A percentile compares a stretch with the other conserved stretches of the same genome.
Evolutionary conservation across 208 protist species (phyloP).

Genomic region (Tritrichomonas musculus): DNA sequence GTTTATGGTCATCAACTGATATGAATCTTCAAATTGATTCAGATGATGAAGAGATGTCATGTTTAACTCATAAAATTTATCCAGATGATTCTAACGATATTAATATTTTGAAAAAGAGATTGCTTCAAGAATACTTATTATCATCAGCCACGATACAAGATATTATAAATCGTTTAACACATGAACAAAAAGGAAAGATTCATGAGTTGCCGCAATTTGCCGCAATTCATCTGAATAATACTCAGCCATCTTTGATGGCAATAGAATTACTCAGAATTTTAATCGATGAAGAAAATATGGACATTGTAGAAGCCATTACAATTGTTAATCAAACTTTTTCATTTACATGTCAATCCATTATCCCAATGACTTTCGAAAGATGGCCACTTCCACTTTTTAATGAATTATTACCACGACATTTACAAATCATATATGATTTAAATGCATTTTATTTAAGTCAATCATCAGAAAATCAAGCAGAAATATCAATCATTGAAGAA

Average conservation of each 20-base stretch:
- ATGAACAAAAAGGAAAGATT: background rate
- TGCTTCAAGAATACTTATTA: conserved; percentile 63
- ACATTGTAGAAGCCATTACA: conserved; percentile 62
- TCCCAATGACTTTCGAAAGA: conserved; percentile 70
- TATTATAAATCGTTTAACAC: background rate
- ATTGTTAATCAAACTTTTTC: conserved; percentile 53
- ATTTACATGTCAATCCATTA: conserved; percentile 75
- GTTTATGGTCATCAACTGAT: background rate
- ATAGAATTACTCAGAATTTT: conserved; percentile 66
- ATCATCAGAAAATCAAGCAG: background rate
- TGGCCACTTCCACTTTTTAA: conserved; percentile 63
- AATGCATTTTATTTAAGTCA: conserved; percentile 59
- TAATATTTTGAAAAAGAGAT: conserved; percentile 54
- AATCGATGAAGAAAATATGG: conserved; percentile 57
- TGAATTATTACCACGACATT: conserved; percentile 64
- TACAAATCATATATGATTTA: conserved; percentile 71
- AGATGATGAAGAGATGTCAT: background rate
- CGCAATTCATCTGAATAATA: conserved; percentile 74
- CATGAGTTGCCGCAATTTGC: background rate
- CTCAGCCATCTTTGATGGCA: conserved; percentile 68
- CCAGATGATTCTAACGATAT: conserved; percentile 69
- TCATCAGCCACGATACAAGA: conserved; percentile 50
- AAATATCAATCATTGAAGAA: conserved; percentile 66
- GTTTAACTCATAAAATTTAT: conserved; percentile 56
- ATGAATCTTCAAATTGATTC: background rate